Conservation (phyloP, 2,329 filamentous ascomycete species). For the Tolypocladium cylindrosporum region DNA sequence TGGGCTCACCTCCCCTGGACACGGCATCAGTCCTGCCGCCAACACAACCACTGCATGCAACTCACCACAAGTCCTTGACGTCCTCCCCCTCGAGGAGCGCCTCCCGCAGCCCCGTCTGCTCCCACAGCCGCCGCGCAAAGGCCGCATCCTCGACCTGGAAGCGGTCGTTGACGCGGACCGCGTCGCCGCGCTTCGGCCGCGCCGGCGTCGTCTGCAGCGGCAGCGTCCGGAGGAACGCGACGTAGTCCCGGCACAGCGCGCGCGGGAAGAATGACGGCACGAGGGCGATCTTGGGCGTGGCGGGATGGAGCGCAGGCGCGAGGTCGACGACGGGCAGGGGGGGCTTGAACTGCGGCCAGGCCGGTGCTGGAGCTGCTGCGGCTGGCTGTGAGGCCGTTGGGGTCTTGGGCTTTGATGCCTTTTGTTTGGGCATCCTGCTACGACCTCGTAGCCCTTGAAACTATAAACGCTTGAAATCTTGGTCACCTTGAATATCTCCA, state of each 20-base stretch:
- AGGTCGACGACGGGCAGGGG: slow-evolving; percentile 57
- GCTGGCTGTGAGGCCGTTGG: slow-evolving; percentile 8
- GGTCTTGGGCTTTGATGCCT: slow-evolving; percentile 12
- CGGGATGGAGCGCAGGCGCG: slow-evolving; percentile 40
- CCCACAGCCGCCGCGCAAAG: slow-evolving; percentile 72
- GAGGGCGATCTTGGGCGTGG: slow-evolving; percentile 56
- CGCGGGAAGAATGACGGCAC: slow-evolving; percentile 66
- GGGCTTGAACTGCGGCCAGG: slow-evolving; percentile 66
- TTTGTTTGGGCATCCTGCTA: slow-evolving; percentile 22
- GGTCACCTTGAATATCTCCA: no score
- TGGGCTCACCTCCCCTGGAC: slow-evolving; percentile 67
- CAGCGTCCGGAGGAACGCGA: slow-evolving; percentile 59
- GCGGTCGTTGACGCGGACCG: slow-evolving; percentile 79
- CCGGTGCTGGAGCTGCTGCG: slow-evolving; percentile 19
- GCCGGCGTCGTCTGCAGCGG: slow-evolving; percentile 69
- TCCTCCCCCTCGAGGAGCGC: slow-evolving; percentile 35
- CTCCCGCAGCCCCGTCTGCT: slow-evolving; percentile 61
- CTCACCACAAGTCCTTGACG: slow-evolving; percentile 34
- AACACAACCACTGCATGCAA: background rate
- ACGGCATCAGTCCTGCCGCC: background rate
- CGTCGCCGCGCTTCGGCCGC: slow-evolving; percentile 69
- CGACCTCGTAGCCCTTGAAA: no score
- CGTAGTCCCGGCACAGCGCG: slow-evolving; percentile 65
- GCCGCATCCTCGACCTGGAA: slow-evolving; percentile 68
- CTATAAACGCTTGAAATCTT: no score